Evolutionary conservation across 2,329 filamentous ascomycete species (phyloP).

Genomic region (Hirsutella minnesotensis): DNA sequence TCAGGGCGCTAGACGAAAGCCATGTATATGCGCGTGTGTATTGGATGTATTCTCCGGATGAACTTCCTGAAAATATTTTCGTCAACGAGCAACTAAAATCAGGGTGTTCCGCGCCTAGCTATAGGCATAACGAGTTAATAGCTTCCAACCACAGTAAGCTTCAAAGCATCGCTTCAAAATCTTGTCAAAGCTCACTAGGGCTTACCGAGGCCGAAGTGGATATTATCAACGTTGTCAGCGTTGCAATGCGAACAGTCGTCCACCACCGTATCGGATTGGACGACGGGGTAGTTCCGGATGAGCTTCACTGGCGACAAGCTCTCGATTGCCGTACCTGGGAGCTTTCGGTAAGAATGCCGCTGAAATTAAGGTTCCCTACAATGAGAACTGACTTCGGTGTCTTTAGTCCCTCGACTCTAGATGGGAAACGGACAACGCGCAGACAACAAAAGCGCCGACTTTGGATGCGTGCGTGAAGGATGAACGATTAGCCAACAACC

Average conservation of each 20-base stretch:
- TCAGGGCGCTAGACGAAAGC: constrained; percentile 57
- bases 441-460: no score
- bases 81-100: constrained; percentile 37
- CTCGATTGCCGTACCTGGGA: constrained; percentile 45
- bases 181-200: neutral
- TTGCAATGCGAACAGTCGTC: constrained; percentile 49
- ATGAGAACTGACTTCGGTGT: no score
- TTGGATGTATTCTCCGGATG: constrained; percentile 69
- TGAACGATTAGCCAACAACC: no score
- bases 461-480: no score
- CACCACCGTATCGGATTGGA: constrained; percentile 59
- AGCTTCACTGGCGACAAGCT: constrained; percentile 53
- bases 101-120: constrained; percentile 51
- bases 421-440: no score
- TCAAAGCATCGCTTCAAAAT: neutral
- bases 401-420: no score
- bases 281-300: constrained; percentile 48
- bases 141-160: constrained; percentile 60
- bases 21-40: constrained; percentile 68
- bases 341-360: constrained; percentile 38
- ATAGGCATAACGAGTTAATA: constrained; percentile 56
- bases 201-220: constrained; percentile 39
- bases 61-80: constrained; percentile 45
- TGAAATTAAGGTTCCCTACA: no score
- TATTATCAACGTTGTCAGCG: constrained; percentile 60